A percentile compares a stretch with the other conserved stretches of the same genome.
These are phyloP conservation scores for Saturnispora kantuleensis DNA, from an alignment of 805 yeast genomes.

Conservation along the genomic window DNA sequence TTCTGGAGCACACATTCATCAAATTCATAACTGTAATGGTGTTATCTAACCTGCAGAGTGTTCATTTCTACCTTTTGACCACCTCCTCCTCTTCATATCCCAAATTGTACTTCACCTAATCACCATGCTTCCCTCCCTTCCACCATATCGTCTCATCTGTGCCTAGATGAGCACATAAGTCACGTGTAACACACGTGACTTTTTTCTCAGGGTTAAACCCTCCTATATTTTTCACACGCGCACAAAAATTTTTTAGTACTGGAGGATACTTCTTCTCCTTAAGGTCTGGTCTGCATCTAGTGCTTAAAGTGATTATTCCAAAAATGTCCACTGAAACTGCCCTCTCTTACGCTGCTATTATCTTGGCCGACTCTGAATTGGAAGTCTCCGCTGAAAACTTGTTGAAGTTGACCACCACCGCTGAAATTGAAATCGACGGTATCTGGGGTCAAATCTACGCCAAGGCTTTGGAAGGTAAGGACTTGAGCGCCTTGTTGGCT, in stretches of 20 bases:
- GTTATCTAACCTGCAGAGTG: too few relatives aligned
- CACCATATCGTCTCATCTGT: too few relatives aligned
- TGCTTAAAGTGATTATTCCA: slow-evolving; percentile 38
- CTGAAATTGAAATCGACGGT: slow-evolving; percentile 66
- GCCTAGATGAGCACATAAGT: too few relatives aligned
- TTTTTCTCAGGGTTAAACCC: neutral
- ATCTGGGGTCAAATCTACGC: slow-evolving; percentile 79
- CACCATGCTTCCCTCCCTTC: too few relatives aligned
- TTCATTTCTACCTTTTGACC: too few relatives aligned
- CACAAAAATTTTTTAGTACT: neutral
- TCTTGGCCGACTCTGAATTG: slow-evolving; percentile 93
- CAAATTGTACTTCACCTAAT: too few relatives aligned
- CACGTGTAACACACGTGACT: slow-evolving; percentile 4
- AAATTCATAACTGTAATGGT: too few relatives aligned
- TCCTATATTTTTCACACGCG: neutral
- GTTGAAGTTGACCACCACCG: slow-evolving; percentile 61
- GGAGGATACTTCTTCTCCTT: slow-evolving; percentile 2
- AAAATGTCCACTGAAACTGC: slow-evolving; percentile 82
- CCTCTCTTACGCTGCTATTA: slow-evolving; percentile 95
- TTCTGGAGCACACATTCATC: too few relatives aligned
- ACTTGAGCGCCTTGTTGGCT: slow-evolving; percentile 58
- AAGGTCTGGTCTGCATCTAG: slow-evolving; percentile 34
- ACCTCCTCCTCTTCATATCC: too few relatives aligned
- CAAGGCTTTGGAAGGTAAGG: slow-evolving; percentile 73
- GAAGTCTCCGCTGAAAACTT: slow-evolving; percentile 84